phyloP scores from a whole-genome alignment of 2,329 filamentous ascomycete genomes.

The Nemania sp. region DNA sequence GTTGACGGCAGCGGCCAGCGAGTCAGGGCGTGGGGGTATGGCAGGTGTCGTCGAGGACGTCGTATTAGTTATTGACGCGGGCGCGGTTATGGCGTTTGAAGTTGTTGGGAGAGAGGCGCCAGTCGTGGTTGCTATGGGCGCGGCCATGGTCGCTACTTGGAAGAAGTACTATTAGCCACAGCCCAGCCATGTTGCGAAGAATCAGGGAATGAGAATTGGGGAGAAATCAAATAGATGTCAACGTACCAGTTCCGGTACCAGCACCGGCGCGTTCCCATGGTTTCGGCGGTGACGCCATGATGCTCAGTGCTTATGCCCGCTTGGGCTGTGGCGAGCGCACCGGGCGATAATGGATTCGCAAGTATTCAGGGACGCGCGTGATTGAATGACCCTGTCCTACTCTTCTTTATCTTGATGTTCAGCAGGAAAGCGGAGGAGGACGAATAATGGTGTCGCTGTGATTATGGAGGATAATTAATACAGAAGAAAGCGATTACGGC shows the following conservation, averaged over 20 bases:
- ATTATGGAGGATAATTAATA: not conserved
- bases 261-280: conserved; percentile 90
- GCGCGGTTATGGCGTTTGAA: conserved; percentile 55
- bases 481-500: conserved; percentile 16
- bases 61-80: conserved; percentile 53
- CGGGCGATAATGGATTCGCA: conserved; percentile 19
- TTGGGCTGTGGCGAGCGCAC: conserved; percentile 29
- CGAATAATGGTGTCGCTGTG: not conserved
- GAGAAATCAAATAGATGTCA: conserved; percentile 23
- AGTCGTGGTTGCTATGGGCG: conserved; percentile 58
- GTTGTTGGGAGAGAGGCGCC: conserved; percentile 57
- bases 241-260: conserved; percentile 59
- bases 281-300: conserved; percentile 88
- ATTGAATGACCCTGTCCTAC: conserved; percentile 3
- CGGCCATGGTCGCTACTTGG: conserved; percentile 49
- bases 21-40: conserved; percentile 83
- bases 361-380: conserved; percentile 12
- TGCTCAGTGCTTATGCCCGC: conserved; percentile 31
- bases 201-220: not conserved
- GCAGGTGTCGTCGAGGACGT: conserved; percentile 66
- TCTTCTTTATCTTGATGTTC: conserved; percentile 2
- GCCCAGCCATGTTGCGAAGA: not conserved
- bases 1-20: conserved; percentile 83
- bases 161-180: conserved; percentile 48
- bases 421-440: not conserved